A percentile compares a stretch with the other conserved stretches of the same genome.
Conservation (phyloP, 257 asterid genomes). For the Solanum pennellii region DNA sequence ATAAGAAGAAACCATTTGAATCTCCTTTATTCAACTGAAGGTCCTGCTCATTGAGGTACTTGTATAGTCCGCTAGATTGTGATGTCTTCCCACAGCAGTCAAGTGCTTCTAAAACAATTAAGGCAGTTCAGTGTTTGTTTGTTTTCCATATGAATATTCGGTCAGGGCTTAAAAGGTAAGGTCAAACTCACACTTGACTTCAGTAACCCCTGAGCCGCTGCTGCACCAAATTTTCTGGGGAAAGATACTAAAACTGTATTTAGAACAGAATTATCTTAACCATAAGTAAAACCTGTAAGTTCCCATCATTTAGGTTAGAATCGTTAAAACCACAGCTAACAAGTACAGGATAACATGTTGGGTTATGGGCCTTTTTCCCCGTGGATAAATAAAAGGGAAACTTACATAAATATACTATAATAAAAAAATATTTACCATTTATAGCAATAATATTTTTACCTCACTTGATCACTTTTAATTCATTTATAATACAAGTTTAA, state of each 20-base stretch:
- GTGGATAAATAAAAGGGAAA: no score
- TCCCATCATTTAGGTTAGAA: not conserved
- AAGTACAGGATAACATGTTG: not conserved
- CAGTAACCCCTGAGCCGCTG: slow-evolving; percentile 2
- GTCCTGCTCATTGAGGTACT: slow-evolving; percentile 55
- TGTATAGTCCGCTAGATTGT: slow-evolving; percentile 50
- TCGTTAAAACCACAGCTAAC: not conserved
- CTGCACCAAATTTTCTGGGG: not conserved
- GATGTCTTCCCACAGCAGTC: slow-evolving; percentile 92
- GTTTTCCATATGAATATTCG: slow-evolving; percentile 59
- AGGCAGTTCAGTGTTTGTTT: slow-evolving; percentile 42
- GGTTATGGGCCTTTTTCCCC: no score
- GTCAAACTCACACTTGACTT: slow-evolving; percentile 15
- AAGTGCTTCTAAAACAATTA: slow-evolving; percentile 80
- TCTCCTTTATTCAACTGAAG: slow-evolving; percentile 73
- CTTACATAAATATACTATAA: no score
- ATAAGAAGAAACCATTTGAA: slow-evolving; percentile 90
- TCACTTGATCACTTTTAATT: no score
- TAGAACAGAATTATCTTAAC: not conserved
- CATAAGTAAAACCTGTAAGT: not conserved
- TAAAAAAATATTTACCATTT: no score
- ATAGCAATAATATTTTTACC: no score
- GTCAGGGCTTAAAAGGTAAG: slow-evolving; percentile 27
- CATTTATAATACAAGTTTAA: no score
- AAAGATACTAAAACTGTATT: not conserved